These are phyloP conservation scores for Kodamaea ohmeri DNA, from an alignment of 1,139 yeast species.

Conservation along the genomic window DNA sequence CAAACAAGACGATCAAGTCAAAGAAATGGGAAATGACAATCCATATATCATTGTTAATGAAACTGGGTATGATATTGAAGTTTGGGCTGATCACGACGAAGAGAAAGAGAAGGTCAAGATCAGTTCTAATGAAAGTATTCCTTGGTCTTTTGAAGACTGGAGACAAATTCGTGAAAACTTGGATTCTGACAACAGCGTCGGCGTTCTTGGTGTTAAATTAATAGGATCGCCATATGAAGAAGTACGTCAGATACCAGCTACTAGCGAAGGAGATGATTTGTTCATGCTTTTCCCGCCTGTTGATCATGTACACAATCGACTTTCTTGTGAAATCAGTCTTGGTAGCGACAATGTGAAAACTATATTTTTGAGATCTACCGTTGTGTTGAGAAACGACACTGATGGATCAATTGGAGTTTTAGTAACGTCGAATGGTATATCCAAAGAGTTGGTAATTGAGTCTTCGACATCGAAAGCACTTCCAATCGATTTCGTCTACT, in stretches of 20 bases:
- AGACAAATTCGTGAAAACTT: slow-evolving; percentile 76
- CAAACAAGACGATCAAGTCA: slow-evolving; percentile 50
- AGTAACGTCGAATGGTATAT: slow-evolving; percentile 22
- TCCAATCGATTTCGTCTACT: slow-evolving; percentile 70
- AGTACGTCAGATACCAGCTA: slow-evolving; percentile 59
- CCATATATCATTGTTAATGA: slow-evolving; percentile 82
- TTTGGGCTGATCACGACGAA: slow-evolving; percentile 62
- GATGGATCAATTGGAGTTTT: slow-evolving; percentile 54
- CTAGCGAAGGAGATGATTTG: slow-evolving; percentile 81
- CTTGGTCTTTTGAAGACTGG: slow-evolving; percentile 98
- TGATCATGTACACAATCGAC: slow-evolving; percentile 64
- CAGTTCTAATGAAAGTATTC: slow-evolving; percentile 49
- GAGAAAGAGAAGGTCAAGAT: slow-evolving; percentile 28
- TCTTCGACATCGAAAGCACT: slow-evolving; percentile 61
- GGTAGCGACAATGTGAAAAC: slow-evolving; percentile 77
- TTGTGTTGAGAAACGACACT: slow-evolving; percentile 68
- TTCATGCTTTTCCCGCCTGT: slow-evolving; percentile 64
- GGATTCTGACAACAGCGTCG: slow-evolving; percentile 60
- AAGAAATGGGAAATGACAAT: slow-evolving; percentile 74
- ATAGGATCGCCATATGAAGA: slow-evolving; percentile 54
- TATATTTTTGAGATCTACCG: slow-evolving; percentile 72
- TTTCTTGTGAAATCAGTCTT: slow-evolving; percentile 67
- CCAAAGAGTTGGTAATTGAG: slow-evolving; percentile 33
- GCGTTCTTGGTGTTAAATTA: slow-evolving; percentile 60
- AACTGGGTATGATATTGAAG: slow-evolving; percentile 74